Percentiles rank a stretch among this genome's conserved stretches.
phyloP scores from a whole-genome alignment of 352 stramenopile species.

The Phytophthora pistaciae region DNA sequence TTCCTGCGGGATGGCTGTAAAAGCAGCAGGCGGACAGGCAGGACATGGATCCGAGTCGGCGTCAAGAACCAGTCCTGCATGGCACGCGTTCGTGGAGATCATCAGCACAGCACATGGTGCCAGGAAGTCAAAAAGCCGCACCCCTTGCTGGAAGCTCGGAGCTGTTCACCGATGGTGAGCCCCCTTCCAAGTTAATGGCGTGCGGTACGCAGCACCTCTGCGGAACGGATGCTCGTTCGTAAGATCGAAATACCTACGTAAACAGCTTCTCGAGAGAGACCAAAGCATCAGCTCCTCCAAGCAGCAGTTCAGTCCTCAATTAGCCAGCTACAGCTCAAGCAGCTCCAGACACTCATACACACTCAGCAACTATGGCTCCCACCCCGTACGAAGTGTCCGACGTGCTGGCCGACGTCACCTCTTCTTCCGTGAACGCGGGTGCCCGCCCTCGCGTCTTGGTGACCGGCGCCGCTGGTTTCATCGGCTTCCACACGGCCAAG shows the following conservation, averaged over 20 bases:
- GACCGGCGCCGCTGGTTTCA: slow-evolving; percentile 97
- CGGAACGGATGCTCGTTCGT: too few species aligned
- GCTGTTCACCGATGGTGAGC: too few species aligned
- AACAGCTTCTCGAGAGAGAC: not conserved
- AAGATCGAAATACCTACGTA: not conserved
- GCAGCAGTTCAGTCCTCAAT: slow-evolving; percentile 8
- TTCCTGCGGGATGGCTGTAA: slow-evolving; percentile 1
- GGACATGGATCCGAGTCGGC: too few species aligned
- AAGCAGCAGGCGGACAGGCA: not conserved
- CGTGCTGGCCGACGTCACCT: slow-evolving; percentile 10
- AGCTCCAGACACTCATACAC: not conserved
- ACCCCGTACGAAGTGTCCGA: slow-evolving; percentile 32
- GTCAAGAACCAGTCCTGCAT: not conserved
- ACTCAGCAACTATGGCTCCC: slow-evolving; percentile 26
- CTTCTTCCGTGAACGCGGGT: not conserved
- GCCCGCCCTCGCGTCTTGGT: slow-evolving; percentile 63
- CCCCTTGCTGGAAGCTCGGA: too few species aligned
- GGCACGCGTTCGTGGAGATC: not conserved
- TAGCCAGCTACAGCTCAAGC: slow-evolving; percentile 9
- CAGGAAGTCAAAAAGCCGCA: too few species aligned
- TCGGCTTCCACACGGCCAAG: slow-evolving; percentile 96
- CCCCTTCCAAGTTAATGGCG: too few species aligned
- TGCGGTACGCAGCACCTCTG: too few species aligned
- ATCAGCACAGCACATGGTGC: too few species aligned
- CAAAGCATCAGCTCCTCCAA: too few species aligned